Evolutionary conservation across 2,329 filamentous ascomycete species (phyloP).

Genomic region (Fusarium mundagurra): DNA sequence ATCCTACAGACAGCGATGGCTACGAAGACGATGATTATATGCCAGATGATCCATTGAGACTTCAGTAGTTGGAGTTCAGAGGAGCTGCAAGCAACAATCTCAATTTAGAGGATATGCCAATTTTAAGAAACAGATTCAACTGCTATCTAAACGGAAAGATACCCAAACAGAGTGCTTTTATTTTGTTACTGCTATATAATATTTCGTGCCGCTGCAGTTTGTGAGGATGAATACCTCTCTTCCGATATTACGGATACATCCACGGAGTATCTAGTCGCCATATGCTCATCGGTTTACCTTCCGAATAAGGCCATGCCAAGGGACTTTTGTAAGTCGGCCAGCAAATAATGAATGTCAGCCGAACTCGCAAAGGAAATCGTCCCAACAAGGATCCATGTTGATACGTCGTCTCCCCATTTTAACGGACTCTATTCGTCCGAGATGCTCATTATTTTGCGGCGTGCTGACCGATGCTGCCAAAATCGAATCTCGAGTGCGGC

Average conservation of each 20-base stretch:
- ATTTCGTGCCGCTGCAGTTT: neutral
- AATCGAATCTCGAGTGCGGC: neutral
- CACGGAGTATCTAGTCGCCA: neutral
- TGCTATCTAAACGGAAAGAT: constrained; percentile 1
- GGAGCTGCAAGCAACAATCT: neutral
- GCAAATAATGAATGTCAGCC: neutral
- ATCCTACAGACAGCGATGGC: constrained; percentile 18
- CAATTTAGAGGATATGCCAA: neutral
- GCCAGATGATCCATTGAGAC: constrained; percentile 38
- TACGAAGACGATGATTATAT: constrained; percentile 35
- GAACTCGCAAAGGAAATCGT: neutral
- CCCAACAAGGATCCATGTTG: neutral
- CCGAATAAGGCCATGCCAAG: constrained; percentile 23
- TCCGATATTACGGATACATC: neutral
- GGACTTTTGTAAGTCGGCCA: constrained; percentile 34
- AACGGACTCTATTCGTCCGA: constrained; percentile 9
- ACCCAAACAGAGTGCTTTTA: constrained; percentile 11
- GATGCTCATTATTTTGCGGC: neutral
- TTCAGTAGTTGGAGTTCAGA: constrained; percentile 20
- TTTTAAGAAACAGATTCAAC: neutral
- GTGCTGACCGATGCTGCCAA: constrained; percentile 5
- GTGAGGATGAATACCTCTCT: neutral
- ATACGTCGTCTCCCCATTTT: neutral
- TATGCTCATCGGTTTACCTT: constrained; percentile 28
- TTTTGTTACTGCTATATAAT: neutral